Evolutionary conservation across 306 rosid species (phyloP), one percentile per base, ranked within the genome.

Genomic region (Geum urbanum): DNA sequence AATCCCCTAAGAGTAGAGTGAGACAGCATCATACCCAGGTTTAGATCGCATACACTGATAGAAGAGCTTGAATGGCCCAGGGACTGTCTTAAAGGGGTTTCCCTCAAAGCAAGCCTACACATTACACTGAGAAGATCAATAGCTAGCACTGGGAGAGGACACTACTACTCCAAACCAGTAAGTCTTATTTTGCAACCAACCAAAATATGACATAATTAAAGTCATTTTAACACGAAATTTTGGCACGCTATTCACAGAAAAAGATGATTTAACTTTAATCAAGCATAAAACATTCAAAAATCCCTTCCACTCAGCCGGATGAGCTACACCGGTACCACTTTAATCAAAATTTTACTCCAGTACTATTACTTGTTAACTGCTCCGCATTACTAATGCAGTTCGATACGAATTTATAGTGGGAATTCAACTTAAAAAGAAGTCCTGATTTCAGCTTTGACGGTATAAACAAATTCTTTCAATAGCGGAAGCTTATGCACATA

Each of bases 1-100:
- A 32, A 27, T 16, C 43, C 16, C 45, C 7, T 7, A 67, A 73
- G 45, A 74, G 44, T 40, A 35, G 5, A 47, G 12, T 62, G 45
- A 15, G 40, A 41, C 4, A 37, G 27, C n/a, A 51, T 7, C 72
- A 68, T 83, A 86, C 88, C 97, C 97, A 2, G 99, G 97, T 83
- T 94, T 91, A 50, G 97, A 91, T n/a, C 92, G 97, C 97, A 94
- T 87, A 87, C 99, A 94, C 67, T 57, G 81, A 86, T 88, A 94
- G 80, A 94, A 94, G 76, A 94, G 99, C 87, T 88, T 94, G 84
- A 94, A 94, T 70, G 96, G 99, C 58, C 97, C 99, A 14, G 97
- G 97, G 78, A 94, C 86, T 10, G 99, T 94, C 83, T 84, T 94
- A 79, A 91, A 91, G 1, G 98, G 98, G 84, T 94, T 94, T 75